Base-by-base conservation (phyloP, 202 grass and related monocot species). In the Brachypodium distachyon region DNA sequence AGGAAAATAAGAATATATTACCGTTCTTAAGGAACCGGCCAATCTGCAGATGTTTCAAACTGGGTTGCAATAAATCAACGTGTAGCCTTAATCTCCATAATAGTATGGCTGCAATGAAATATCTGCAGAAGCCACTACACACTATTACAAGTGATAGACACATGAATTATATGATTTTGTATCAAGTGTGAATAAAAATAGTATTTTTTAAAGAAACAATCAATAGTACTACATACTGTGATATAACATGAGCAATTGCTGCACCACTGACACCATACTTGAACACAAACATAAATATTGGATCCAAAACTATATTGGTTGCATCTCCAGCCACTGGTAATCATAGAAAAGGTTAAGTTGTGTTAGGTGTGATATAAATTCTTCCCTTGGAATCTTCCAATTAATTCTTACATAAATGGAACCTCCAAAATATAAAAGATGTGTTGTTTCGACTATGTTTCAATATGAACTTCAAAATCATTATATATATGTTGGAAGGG, bases 201-300 rank as follows among this genome's bases (percentile, higher is more conserved):
- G 1, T 49, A 81, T 64, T 11, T 19, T 11, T 41, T 1, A 42
- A n/a, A 47, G 10, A 58, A 17, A 75, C 3, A 74, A 61, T 70
- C 9, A 59, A 68, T 44, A 55, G 70, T 71, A 52, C 31, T 81
- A 91, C 94, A 52, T 91, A 97, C 94, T 97, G 94, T 85, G 94
- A 97, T 82, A 93, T 88, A 89, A 97, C 94, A 93, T 97, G 94
- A 74, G 94, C 83, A 74, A 97, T 87, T 56, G 94, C 94, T 37
- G 94, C 94, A 80, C 94, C 94, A 78, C 82, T 82, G 23, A 93
- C 91, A 72, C 94, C 94, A 81, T 91, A 82, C 6, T 65, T 70
- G 78, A 97, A 91, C 36, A 90, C 51, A 81, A 97, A 97, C 40
- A 97, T 97, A 89, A 97, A 97, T 83, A 97, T 85, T 34, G 94